A percentile compares a stretch with the other conserved stretches of the same genome.
Conservation (phyloP, 495 filamentous ascomycete genomes). For the Penicillium dipodomyicola region DNA sequence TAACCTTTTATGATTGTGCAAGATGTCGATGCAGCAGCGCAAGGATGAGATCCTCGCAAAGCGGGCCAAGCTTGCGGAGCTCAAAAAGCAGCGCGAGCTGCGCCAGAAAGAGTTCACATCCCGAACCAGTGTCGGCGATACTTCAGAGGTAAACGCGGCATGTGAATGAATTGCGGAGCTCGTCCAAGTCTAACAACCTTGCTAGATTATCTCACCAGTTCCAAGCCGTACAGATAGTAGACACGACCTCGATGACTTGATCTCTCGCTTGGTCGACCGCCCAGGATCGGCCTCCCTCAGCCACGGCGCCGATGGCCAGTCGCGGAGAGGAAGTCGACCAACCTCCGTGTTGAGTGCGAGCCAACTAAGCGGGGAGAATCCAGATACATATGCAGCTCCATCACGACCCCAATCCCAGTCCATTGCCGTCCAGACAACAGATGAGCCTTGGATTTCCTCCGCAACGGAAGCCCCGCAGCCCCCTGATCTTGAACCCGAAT, state of each 20-base stretch:
- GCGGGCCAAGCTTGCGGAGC: constrained; percentile 88
- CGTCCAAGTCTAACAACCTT: constrained; percentile 12
- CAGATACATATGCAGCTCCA: constrained; percentile 46
- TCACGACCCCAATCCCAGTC: constrained; percentile 43
- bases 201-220: constrained; percentile 64
- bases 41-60: constrained; percentile 94
- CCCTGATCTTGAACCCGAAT: constrained; percentile 70
- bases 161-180: constrained; percentile 20
- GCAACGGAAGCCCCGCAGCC: constrained; percentile 69
- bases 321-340: constrained; percentile 71
- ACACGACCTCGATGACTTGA: constrained; percentile 78
- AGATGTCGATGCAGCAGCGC: constrained; percentile 70
- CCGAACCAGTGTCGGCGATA: constrained; percentile 62
- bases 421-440: constrained; percentile 65
- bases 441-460: constrained; percentile 65
- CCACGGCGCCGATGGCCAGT: constrained; percentile 61
- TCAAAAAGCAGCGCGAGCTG: constrained; percentile 86
- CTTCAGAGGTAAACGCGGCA: constrained; percentile 46
- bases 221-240: constrained; percentile 68
- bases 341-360: constrained; percentile 78
- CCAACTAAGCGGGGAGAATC: constrained; percentile 68
- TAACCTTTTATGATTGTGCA: constrained; percentile 16
- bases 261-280: constrained; percentile 74
- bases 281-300: constrained; percentile 70
- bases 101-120: constrained; percentile 68